Evolutionary conservation across 805 yeast species (phyloP), one percentile per base, ranked within the genome.

Genomic region (Yueomyces sp.): DNA sequence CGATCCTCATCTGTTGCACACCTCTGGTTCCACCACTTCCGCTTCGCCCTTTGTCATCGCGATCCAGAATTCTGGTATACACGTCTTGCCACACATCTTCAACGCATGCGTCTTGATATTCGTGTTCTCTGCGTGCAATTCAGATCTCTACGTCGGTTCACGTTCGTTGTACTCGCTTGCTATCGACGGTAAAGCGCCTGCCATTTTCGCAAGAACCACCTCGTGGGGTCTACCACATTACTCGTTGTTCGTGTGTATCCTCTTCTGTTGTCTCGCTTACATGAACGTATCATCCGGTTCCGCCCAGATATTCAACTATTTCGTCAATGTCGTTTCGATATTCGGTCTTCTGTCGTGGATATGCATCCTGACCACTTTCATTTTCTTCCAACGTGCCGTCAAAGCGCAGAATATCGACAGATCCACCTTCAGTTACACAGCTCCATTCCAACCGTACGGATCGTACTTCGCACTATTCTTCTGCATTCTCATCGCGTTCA

Each of bases 41-140:
- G 87, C 90, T 26, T 81, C 92, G 12, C 94, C 95, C 37, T 85
- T 84, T 54, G 88, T 84, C 43, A 79, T 84, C 55, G 95, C 94
- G 40, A 79, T 85, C 46, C 56, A 63, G 42, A 73, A 68, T 53
- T 78, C 80, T 54, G 73, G 73, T 48, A 83, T 85, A 48, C 53
- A 59, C 6, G 88, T 76, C 1, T 65, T 85, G 48, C 87, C 87
- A 36, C 82, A 80, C 51, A 71, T 86, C 41, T 68, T 86, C 55
- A 86, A 86, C 59, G 90, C 80, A 2, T 78, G 85, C 59, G 81
- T 86, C 51, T 63, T 86, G 55, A 63, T 83, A 37, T 81, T 84
- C 49, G 87, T 85, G 46, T 74, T 84, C 57, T 81, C 90, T 8
- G 94, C 94, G 40, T 79, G 84, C 8, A 85, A 83, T 65, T 80